phyloP scores from a whole-genome alignment of 257 asterid species.

The Perilla frutescens region DNA sequence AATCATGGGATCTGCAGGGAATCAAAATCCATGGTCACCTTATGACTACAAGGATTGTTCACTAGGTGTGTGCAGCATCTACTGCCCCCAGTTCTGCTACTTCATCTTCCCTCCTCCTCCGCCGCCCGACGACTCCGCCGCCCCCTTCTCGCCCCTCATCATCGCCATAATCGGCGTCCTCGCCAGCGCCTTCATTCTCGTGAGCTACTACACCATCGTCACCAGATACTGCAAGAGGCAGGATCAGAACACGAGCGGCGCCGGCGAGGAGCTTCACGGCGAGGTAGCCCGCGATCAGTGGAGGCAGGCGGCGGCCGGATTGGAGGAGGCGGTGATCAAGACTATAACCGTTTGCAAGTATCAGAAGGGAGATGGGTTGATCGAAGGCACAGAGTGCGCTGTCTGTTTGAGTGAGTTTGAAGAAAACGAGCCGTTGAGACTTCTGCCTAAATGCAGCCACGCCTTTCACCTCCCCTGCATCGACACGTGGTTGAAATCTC shows the following conservation, averaged over 20 bases:
- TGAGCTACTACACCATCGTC: slow-evolving; percentile 57
- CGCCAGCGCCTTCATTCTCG: slow-evolving; percentile 49
- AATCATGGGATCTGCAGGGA: slow-evolving; percentile 32
- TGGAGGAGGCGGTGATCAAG: slow-evolving; percentile 64
- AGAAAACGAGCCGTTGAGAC: slow-evolving; percentile 69
- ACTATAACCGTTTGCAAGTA: slow-evolving; percentile 64
- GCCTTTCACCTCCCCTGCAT: slow-evolving; percentile 88
- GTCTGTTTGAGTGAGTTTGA: slow-evolving; percentile 76
- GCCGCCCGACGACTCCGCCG: slow-evolving; percentile 34
- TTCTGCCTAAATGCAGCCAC: slow-evolving; percentile 83
- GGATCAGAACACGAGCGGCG: slow-evolving; percentile 8
- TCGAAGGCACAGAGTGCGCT: slow-evolving; percentile 74
- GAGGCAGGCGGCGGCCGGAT: slow-evolving; percentile 50
- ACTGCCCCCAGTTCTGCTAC: slow-evolving; percentile 87
- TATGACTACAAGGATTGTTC: slow-evolving; percentile 69
- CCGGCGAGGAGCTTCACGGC: slow-evolving; percentile 31
- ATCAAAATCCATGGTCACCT: slow-evolving; percentile 68
- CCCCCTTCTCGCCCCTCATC: slow-evolving; percentile 63
- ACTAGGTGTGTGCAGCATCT: slow-evolving; percentile 66
- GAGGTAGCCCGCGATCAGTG: slow-evolving; percentile 38
- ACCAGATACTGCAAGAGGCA: slow-evolving; percentile 53
- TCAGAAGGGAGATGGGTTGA: slow-evolving; percentile 50
- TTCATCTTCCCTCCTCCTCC: slow-evolving; percentile 82
- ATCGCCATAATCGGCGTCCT: slow-evolving; percentile 54
- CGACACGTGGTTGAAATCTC: slow-evolving; percentile 82